phyloP scores from a whole-genome alignment of 176 grass and related monocot species.

The Triticum monococcum region DNA sequence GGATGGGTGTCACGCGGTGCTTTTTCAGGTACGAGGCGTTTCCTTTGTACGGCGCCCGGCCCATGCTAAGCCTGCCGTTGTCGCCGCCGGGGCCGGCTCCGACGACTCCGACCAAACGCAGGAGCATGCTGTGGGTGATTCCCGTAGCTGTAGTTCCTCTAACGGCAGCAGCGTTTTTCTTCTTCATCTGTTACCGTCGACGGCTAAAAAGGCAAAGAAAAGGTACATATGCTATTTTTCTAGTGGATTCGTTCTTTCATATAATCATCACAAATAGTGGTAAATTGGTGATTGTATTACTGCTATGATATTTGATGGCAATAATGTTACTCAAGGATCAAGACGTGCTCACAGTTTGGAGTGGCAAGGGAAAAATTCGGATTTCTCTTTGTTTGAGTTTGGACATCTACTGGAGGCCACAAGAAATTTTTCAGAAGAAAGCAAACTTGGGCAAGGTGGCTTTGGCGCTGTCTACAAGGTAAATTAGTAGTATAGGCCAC shows the following conservation, averaged over 20 bases:
- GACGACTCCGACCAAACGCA: not conserved
- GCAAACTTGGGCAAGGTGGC: slow-evolving; percentile 46
- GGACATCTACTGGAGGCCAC: slow-evolving; percentile 30
- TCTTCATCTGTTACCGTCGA: not conserved
- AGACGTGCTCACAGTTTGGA: not conserved
- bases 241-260: not conserved
- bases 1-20: slow-evolving; percentile 1
- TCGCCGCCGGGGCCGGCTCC: not conserved
- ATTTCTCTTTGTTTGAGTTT: slow-evolving; percentile 37
- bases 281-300: not conserved
- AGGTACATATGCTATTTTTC: not conserved
- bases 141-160: not conserved
- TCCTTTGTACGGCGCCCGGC: not conserved
- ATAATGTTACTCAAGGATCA: not conserved
- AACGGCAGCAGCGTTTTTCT: not conserved
- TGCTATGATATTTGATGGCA: not conserved
- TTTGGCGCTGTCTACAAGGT: slow-evolving; percentile 60
- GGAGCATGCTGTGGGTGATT: not conserved
- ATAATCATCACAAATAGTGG: not conserved
- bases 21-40: slow-evolving; percentile 20
- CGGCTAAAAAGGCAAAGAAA: not conserved
- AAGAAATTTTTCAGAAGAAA: slow-evolving; percentile 37
- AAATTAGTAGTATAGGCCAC: not conserved
- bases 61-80: not conserved
- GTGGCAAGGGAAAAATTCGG: slow-evolving; percentile 22